Conservation (phyloP, 129 eudicot genomes). For the Chrysanthemum makinoi region DNA sequence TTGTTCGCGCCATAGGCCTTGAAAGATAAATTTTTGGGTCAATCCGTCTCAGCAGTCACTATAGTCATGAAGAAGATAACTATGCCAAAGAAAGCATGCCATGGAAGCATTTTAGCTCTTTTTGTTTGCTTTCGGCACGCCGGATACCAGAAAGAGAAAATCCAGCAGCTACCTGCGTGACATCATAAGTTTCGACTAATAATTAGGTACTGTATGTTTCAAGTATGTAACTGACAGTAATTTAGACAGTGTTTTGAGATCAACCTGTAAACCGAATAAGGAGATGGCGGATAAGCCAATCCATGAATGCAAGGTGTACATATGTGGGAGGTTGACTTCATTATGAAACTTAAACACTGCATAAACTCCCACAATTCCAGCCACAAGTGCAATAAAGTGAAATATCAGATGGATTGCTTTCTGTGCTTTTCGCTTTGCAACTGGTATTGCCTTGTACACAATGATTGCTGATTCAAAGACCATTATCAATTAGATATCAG, state of each 20-base stretch:
- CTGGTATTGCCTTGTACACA: slow-evolving; percentile 54
- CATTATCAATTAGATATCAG: not conserved
- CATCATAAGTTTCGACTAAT: not conserved
- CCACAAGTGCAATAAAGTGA: slow-evolving; percentile 54
- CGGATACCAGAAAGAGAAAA: slow-evolving; percentile 52
- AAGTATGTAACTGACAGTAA: not conserved
- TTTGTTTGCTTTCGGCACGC: slow-evolving; percentile 28
- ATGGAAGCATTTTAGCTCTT: slow-evolving; percentile 54
- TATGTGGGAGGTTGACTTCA: slow-evolving; percentile 41
- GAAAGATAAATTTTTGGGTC: slow-evolving; percentile 40
- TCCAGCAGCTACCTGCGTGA: slow-evolving; percentile 52
- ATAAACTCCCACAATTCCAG: slow-evolving; percentile 58
- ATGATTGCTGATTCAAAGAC: slow-evolving; percentile 49
- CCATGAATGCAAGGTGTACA: slow-evolving; percentile 82
- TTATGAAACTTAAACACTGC: slow-evolving; percentile 67
- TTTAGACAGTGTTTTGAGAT: not conserved
- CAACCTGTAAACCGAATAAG: slow-evolving; percentile 68
- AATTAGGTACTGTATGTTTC: no score
- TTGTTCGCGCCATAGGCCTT: slow-evolving; percentile 33
- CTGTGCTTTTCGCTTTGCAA: slow-evolving; percentile 35
- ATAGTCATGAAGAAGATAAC: slow-evolving; percentile 56
- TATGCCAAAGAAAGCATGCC: slow-evolving; percentile 57
- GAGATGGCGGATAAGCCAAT: slow-evolving; percentile 63
- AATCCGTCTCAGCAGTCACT: slow-evolving; percentile 49
- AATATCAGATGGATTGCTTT: slow-evolving; percentile 50